A percentile compares a stretch with the other conserved stretches of the same genome.
Conservation (phyloP, 2,329 filamentous ascomycete species). For the Aureobasidium namibiae region DNA sequence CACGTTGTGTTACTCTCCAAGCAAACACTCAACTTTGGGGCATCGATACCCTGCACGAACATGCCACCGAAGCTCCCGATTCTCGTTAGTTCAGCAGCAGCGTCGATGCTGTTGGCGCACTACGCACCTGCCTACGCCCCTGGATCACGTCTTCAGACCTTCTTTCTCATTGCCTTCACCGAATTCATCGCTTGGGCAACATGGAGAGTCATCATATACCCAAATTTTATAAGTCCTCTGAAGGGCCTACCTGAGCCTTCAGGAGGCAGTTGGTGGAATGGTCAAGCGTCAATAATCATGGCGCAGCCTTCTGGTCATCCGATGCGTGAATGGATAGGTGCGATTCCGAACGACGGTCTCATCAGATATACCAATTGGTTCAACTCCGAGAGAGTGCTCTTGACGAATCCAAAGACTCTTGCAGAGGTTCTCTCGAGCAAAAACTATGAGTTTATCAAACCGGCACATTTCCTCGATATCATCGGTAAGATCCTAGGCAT, state of each 20-base stretch:
- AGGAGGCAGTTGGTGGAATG: constrained; percentile 31
- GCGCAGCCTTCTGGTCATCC: constrained; percentile 37
- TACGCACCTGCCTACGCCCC: constrained; percentile 27
- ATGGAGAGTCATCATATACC: constrained; percentile 47
- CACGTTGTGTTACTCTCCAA: neutral
- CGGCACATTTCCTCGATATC: constrained; percentile 37
- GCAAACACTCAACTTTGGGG: neutral
- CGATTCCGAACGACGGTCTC: constrained; percentile 47
- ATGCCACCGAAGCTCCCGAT: constrained; percentile 11
- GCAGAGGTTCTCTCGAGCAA: constrained; percentile 43
- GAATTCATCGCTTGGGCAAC: constrained; percentile 28
- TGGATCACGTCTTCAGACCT: constrained; percentile 32
- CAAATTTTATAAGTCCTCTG: constrained; percentile 49
- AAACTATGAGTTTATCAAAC: constrained; percentile 45
- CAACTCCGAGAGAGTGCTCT: constrained; percentile 37
- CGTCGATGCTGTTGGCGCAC: constrained; percentile 23
- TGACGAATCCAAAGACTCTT: constrained; percentile 40
- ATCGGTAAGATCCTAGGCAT: constrained; percentile 60
- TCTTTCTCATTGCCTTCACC: constrained; percentile 32
- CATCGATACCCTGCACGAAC: neutral
- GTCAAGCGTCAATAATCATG: constrained; percentile 36
- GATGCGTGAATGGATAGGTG: constrained; percentile 43
- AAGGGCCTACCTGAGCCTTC: constrained; percentile 47
- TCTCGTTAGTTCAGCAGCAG: constrained; percentile 12
- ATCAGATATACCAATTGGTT: constrained; percentile 44